Percentiles rank a stretch among this genome's conserved stretches.
Conservation (phyloP, 805 yeast genomes). For the Vanderwaltozyma polyspora region DNA sequence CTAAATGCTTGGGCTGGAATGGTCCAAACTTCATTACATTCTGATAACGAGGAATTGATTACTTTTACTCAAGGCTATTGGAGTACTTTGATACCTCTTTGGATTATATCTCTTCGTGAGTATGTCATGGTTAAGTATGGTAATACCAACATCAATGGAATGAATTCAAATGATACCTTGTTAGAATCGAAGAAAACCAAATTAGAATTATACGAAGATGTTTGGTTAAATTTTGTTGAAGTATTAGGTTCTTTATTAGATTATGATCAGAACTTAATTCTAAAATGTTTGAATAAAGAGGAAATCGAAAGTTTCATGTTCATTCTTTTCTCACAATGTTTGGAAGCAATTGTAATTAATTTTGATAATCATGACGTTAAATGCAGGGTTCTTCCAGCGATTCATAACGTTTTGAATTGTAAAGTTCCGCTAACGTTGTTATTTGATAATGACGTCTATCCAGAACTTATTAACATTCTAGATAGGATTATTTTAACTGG, state of each 20-base stretch:
- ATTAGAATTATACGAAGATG: conserved; percentile 29
- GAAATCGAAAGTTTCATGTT: conserved; percentile 61
- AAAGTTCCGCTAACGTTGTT: conserved; percentile 46
- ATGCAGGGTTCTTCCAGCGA: conserved; percentile 35
- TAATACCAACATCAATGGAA: conserved; percentile 17
- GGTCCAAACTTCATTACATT: conserved; percentile 24
- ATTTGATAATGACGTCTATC: conserved; percentile 56
- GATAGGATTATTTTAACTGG: conserved; percentile 60
- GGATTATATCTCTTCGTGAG: conserved; percentile 70
- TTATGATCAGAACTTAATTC: conserved; percentile 34
- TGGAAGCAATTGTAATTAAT: conserved; percentile 53
- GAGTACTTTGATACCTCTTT: conserved; percentile 54
- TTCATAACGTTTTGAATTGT: conserved; percentile 46
- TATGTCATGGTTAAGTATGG: conserved; percentile 55
- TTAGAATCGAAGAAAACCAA: conserved; percentile 9
- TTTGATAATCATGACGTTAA: conserved; percentile 19
- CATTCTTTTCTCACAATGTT: conserved; percentile 72
- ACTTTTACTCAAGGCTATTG: conserved; percentile 46
- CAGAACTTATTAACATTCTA: conserved; percentile 64
- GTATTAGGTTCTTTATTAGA: conserved; percentile 61
- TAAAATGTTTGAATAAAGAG: conserved; percentile 36
- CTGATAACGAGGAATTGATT: conserved; percentile 32
- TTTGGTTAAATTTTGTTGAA: conserved; percentile 71
- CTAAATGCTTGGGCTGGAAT: conserved; percentile 68
- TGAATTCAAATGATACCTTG: conserved; percentile 8